Evolutionary conservation across 495 filamentous ascomycete genomes (phyloP), one percentile per base, ranked within the genome.

Genomic region (Melanomma pulvis-pyrius): DNA sequence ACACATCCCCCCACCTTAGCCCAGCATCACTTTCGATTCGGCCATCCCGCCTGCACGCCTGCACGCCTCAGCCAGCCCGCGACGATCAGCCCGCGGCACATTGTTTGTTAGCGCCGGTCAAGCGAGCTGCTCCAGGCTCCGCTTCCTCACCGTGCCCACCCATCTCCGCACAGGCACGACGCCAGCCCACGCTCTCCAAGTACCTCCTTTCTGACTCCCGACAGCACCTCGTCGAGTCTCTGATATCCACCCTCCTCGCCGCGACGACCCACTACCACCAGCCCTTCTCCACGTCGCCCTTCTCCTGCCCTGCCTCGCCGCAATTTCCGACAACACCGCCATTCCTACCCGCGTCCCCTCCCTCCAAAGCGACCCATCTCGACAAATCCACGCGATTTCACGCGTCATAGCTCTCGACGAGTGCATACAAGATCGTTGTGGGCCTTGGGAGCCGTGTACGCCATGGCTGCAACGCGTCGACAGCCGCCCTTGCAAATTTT

Each of bases 391-490:
- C 69, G 69, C 69, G 69, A 68, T 68, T 71, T 71, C 34, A 71
- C 69, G 69, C 69, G 69, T 68, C 65, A 71, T 71, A 65, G 56
- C 55, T 19, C 57, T 59, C 56, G 47, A 59, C 19, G 30, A 66
- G 17, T 50, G 39, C 52, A 54, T 63, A 54, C 32, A 17, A 58
- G 59, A 39, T 62, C 68, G 44, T 51, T 32, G 13, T 22, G 22
- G 59, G 36, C 59, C 59, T 67, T 50, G 46, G 36, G 50, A 56
- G 41, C 56, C 54, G 53, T 63, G 57, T 50, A 26, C 59, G 67
- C 62, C 54, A 89, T 89, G 87, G 82, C 82, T 72, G 80, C 87
- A 79, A 86, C 90, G 82, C 88, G 84, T 82, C 80, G 82, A 56
- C 74, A 78, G 69, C 80, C 84, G 71, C 79, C 83, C 67, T 77